Conservation (phyloP, 2,329 filamentous ascomycete species). For the Diaporthe sp. region DNA sequence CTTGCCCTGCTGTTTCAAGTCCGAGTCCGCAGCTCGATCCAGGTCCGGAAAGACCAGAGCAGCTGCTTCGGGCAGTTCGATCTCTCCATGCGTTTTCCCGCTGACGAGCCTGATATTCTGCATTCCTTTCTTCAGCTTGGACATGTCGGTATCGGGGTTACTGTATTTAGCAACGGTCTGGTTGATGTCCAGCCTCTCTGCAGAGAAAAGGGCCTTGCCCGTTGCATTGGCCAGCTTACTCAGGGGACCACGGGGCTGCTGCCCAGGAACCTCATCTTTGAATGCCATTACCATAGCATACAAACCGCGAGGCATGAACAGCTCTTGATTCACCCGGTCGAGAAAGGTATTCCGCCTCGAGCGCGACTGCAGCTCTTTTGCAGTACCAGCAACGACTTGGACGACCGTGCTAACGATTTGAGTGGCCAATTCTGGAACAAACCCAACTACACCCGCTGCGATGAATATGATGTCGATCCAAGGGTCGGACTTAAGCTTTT, state of each 20-base stretch:
- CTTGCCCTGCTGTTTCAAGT: constrained; percentile 45
- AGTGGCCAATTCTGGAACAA: constrained; percentile 51
- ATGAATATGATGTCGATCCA: constrained; percentile 46
- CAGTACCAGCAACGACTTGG: constrained; percentile 46
- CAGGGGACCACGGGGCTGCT: constrained; percentile 40
- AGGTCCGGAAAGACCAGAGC: constrained; percentile 56
- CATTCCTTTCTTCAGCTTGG: constrained; percentile 47
- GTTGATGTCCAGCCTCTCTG: constrained; percentile 51
- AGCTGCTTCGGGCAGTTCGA: constrained; percentile 55
- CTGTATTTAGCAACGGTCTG: constrained; percentile 53
- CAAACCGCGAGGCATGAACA: constrained; percentile 51
- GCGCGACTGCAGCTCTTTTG: constrained; percentile 48
- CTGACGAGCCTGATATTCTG: constrained; percentile 52
- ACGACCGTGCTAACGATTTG: constrained; percentile 46
- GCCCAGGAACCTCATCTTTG: constrained; percentile 44
- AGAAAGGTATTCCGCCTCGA: constrained; percentile 48
- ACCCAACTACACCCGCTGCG: constrained; percentile 44
- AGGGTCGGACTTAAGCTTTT: constrained; percentile 33
- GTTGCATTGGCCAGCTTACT: constrained; percentile 39
- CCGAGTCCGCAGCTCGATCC: constrained; percentile 48
- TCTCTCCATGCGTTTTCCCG: constrained; percentile 53
- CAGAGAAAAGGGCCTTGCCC: constrained; percentile 39
- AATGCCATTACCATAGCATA: constrained; percentile 50
- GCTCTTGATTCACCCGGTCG: constrained; percentile 48
- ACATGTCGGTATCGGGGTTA: constrained; percentile 44